A percentile compares a stretch with the other conserved stretches of the same genome.
These are phyloP conservation scores for Begonia masoniana DNA, from an alignment of 306 rosid genomes.

Conservation along the genomic window DNA sequence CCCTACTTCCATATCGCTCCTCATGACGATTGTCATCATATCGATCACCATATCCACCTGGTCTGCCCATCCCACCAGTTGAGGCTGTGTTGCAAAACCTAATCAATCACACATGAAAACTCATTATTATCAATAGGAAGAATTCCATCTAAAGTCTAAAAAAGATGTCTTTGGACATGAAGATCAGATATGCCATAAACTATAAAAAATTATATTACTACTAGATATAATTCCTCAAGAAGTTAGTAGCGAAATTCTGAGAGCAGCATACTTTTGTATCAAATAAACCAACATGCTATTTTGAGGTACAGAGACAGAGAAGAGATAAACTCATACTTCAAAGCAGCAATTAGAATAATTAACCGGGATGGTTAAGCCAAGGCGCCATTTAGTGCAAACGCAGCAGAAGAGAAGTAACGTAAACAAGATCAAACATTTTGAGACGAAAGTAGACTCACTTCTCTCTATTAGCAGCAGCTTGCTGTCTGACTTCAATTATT, in stretches of 20 bases:
- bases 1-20: slow-evolving; percentile 20
- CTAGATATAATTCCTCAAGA: no score
- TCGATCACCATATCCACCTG: slow-evolving; percentile 60
- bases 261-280: no score
- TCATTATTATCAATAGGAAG: no score
- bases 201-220: no score
- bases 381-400: not conserved
- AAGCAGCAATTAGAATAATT: not conserved
- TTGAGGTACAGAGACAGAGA: not conserved
- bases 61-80: slow-evolving; percentile 73
- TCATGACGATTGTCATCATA: slow-evolving; percentile 69
- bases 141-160: no score
- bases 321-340: not conserved
- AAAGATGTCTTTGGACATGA: no score
- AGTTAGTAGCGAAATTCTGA: no score
- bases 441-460: slow-evolving; percentile 35
- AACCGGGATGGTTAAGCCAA: not conserved
- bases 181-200: no score
- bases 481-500: slow-evolving; percentile 69
- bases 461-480: slow-evolving; percentile 82
- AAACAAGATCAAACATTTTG: not conserved
- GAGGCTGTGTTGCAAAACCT: slow-evolving; percentile 62
- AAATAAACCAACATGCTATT: not conserved
- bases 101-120: slow-evolving; percentile 15
- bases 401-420: not conserved